These are phyloP conservation scores for Lactarius hengduanensis DNA, from an alignment of 768 basidiomycete genomes.

Conservation along the genomic window DNA sequence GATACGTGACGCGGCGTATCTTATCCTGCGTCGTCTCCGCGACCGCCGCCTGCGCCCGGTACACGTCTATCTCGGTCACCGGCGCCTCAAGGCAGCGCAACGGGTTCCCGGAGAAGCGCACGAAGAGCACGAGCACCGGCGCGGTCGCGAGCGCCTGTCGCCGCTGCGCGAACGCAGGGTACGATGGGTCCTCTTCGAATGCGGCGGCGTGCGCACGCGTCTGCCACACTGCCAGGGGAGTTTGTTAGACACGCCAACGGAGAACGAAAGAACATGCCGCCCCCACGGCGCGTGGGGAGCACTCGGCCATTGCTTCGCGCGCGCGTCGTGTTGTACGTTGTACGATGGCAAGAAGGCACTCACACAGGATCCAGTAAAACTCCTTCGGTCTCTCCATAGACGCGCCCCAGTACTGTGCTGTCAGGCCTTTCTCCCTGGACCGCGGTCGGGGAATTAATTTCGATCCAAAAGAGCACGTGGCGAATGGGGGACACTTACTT, in stretches of 20 bases:
- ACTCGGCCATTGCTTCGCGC: too few species aligned
- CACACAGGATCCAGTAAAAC: conserved; percentile 14
- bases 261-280: too few species aligned
- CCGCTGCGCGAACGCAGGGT: not conserved
- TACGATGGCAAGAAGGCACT: not conserved
- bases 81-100: conserved; percentile 1
- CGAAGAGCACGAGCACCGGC: not conserved
- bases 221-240: conserved; percentile 6
- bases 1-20: not conserved
- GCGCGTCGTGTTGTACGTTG: too few species aligned
- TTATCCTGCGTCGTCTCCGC: conserved; percentile 6
- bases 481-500: not conserved
- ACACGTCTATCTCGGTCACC: conserved; percentile 11
- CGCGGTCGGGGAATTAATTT: not conserved
- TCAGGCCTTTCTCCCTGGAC: conserved; percentile 12
- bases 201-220: conserved; percentile 9
- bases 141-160: not conserved
- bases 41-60: not conserved
- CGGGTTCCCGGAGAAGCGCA: not conserved
- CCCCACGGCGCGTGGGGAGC: too few species aligned
- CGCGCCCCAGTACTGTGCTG: conserved; percentile 20
- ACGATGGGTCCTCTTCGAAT: conserved; percentile 5
- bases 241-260: too few species aligned
- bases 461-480: too few species aligned
- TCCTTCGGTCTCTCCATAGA: not conserved